These are phyloP conservation scores for Leucosporidium yakuticum DNA, from an alignment of 768 basidiomycete species.

Conservation along the genomic window DNA sequence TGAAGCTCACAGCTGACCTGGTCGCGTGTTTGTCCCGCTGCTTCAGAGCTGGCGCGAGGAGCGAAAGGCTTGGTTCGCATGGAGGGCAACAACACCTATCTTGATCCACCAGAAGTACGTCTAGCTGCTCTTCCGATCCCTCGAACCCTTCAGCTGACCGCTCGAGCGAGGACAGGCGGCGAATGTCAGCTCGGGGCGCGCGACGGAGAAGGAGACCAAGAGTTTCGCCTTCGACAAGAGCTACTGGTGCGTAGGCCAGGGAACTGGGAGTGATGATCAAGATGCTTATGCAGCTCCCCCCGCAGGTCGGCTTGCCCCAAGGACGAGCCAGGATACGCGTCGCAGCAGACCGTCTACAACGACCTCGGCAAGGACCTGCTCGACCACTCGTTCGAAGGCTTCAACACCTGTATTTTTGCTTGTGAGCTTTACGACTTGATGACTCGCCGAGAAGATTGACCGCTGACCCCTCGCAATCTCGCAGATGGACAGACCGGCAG, in stretches of 20 bases:
- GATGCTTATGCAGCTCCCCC: neutral
- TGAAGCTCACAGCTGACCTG: neutral
- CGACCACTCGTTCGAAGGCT: conserved; percentile 91
- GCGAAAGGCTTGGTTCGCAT: conserved; percentile 92
- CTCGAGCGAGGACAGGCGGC: conserved; percentile 2
- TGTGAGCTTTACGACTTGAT: conserved; percentile 57
- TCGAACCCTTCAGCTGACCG: neutral
- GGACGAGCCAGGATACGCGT: conserved; percentile 84
- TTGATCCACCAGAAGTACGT: conserved; percentile 72
- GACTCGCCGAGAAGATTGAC: neutral
- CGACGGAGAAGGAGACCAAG: conserved; percentile 79
- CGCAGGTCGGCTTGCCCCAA: conserved; percentile 63
- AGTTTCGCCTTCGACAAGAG: conserved; percentile 93
- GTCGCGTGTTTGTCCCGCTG: conserved; percentile 6
- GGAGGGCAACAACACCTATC: conserved; percentile 84
- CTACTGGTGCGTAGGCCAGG: conserved; percentile 61
- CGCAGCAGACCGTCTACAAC: conserved; percentile 87
- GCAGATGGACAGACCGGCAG: conserved; percentile 32
- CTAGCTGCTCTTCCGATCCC: neutral
- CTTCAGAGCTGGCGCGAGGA: conserved; percentile 77
- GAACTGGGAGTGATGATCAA: neutral
- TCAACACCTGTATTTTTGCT: conserved; percentile 97
- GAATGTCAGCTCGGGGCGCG: conserved; percentile 50
- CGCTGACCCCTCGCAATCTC: neutral
- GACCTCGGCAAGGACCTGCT: conserved; percentile 90